phyloP scores from a whole-genome alignment of 1,284 basidiomycete genomes.

The Moniliophthora roreri region DNA sequence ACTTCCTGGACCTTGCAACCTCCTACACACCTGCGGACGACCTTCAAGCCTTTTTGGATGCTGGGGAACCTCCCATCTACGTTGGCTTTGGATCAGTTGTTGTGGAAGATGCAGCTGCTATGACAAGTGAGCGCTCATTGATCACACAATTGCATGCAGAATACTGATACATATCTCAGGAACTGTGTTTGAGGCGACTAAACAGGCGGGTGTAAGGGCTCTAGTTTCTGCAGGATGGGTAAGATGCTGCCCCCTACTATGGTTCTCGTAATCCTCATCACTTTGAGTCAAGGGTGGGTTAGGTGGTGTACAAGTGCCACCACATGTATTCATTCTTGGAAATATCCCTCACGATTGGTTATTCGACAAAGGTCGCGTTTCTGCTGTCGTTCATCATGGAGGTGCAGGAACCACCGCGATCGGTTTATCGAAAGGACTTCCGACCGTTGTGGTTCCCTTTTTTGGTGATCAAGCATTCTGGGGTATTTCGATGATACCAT shows the following conservation, averaged over 20 bases:
- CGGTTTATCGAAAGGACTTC: slow-evolving; percentile 60
- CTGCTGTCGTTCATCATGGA: slow-evolving; percentile 72
- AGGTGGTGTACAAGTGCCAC: slow-evolving; percentile 41
- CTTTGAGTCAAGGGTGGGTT: not conserved
- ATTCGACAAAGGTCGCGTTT: slow-evolving; percentile 54
- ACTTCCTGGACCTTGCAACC: slow-evolving; percentile 54
- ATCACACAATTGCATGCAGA: not conserved
- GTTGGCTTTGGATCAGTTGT: slow-evolving; percentile 69
- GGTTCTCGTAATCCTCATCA: not conserved
- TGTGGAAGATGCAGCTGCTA: slow-evolving; percentile 55
- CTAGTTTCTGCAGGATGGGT: slow-evolving; percentile 66
- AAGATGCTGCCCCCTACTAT: slow-evolving; percentile 2
- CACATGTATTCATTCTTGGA: slow-evolving; percentile 59
- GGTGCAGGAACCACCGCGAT: slow-evolving; percentile 69
- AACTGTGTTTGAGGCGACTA: slow-evolving; percentile 57
- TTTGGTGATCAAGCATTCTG: slow-evolving; percentile 67
- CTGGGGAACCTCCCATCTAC: slow-evolving; percentile 58
- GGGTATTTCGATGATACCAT: slow-evolving; percentile 26
- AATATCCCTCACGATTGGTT: slow-evolving; percentile 75
- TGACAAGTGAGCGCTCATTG: slow-evolving; percentile 40
- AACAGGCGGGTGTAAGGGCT: slow-evolving; percentile 52
- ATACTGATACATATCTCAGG: slow-evolving; percentile 26
- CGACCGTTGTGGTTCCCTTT: slow-evolving; percentile 68
- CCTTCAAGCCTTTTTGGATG: slow-evolving; percentile 45
- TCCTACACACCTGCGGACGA: slow-evolving; percentile 48